Percentiles rank a stretch among this genome's conserved stretches.
phyloP scores from a whole-genome alignment of 768 basidiomycete genomes.

The Mycena maculata region DNA sequence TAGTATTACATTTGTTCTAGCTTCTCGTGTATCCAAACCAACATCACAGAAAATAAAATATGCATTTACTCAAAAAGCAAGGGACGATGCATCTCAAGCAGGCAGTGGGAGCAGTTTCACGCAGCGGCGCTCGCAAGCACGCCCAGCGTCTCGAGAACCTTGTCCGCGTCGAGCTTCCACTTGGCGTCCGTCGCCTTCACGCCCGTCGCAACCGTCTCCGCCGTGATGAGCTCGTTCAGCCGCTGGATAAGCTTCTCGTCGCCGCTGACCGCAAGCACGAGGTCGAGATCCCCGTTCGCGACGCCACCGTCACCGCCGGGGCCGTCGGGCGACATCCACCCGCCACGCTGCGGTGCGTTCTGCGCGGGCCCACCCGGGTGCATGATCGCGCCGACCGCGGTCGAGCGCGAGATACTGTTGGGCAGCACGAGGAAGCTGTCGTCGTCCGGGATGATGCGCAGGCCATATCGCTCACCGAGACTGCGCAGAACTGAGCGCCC shows the following conservation, averaged over 20 bases:
- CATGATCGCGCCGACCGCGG: constrained; percentile 83
- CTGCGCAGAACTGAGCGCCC: constrained; percentile 47
- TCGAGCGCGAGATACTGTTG: constrained; percentile 85
- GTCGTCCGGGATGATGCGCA: constrained; percentile 84
- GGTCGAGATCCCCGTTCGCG: constrained; percentile 36
- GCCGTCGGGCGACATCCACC: constrained; percentile 58
- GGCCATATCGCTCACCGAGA: constrained; percentile 83
- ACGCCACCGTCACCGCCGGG: constrained; percentile 46
- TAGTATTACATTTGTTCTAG: constrained; percentile 24
- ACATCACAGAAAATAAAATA: constrained; percentile 30
- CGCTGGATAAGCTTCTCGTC: constrained; percentile 85
- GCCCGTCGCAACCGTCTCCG: constrained; percentile 79
- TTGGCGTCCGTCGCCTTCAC: constrained; percentile 82
- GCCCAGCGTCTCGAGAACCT: constrained; percentile 39
- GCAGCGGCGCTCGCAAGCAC: constrained; percentile 37
- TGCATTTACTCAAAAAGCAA: constrained; percentile 29
- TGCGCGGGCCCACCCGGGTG: constrained; percentile 70
- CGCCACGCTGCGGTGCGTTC: constrained; percentile 48
- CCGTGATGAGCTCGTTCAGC: constrained; percentile 77
- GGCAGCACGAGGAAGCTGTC: constrained; percentile 87
- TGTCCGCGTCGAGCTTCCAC: constrained; percentile 65
- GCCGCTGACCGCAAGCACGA: constrained; percentile 54
- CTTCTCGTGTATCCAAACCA: constrained; percentile 10
- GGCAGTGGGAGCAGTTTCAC: constrained; percentile 7
- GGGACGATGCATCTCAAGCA: background rate